phyloP scores from a whole-genome alignment of 2,329 filamentous ascomycete genomes.

The Rhexocercosporidium sp. region DNA sequence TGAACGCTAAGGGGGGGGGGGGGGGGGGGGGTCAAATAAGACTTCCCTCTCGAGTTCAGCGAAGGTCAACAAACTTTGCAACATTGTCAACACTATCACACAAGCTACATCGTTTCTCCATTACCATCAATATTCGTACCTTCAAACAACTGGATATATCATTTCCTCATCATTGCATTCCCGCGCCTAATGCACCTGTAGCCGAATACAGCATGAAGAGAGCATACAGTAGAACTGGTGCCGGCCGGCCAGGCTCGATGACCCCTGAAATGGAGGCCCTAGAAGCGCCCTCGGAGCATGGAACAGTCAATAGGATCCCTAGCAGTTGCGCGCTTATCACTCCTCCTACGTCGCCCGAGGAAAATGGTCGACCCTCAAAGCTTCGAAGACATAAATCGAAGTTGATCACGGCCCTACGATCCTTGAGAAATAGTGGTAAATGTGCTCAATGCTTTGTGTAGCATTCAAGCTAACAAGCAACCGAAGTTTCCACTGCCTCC shows the following conservation, averaged over 20 bases:
- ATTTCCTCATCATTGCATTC: not conserved
- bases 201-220: constrained; percentile 36
- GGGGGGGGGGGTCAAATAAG: not conserved
- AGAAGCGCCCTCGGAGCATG: constrained; percentile 14
- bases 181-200: not conserved
- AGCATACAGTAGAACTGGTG: constrained; percentile 23
- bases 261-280: constrained; percentile 6
- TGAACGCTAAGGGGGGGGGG: no score
- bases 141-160: not conserved
- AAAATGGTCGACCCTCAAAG: constrained; percentile 43
- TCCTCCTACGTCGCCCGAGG: constrained; percentile 35
- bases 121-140: constrained; percentile 16
- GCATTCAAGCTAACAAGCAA: constrained; percentile 8
- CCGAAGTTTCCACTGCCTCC: constrained; percentile 29
- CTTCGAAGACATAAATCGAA: constrained; percentile 48
- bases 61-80: not conserved
- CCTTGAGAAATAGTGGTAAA: constrained; percentile 48
- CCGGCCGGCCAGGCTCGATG: constrained; percentile 5
- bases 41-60: not conserved
- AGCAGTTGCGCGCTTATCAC: constrained; percentile 31
- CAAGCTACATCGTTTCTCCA: constrained; percentile 10
- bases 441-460: not conserved
- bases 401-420: constrained; percentile 49
- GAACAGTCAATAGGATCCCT: constrained; percentile 11
- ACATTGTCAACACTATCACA: not conserved